Percentiles rank a stretch among this genome's conserved stretches.
phyloP scores from a whole-genome alignment of 345 rosid genomes.

The Laguncularia racemosa region DNA sequence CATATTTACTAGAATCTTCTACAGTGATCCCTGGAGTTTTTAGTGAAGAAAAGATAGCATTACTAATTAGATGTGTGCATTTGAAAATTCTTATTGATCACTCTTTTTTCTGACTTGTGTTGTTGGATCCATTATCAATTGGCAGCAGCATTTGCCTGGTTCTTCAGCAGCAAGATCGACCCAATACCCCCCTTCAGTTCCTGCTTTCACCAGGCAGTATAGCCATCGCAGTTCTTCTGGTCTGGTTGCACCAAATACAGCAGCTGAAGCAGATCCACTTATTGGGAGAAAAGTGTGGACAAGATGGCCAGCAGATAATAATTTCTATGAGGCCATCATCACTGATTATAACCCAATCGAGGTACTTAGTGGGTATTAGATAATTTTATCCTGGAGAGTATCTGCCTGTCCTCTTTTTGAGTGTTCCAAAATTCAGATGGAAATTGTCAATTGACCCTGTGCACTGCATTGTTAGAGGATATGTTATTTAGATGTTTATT shows the following conservation, averaged over 20 bases:
- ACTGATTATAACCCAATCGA: constrained; percentile 70
- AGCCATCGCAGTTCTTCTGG: constrained; percentile 35
- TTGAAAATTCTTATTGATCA: constrained; percentile 3
- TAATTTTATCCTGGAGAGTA: not conserved
- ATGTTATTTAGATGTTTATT: no score
- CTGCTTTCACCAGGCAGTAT: constrained; percentile 48
- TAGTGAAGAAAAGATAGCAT: no score
- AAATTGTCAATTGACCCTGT: no score
- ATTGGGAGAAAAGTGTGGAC: constrained; percentile 96
- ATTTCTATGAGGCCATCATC: constrained; percentile 84
- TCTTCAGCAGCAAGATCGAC: constrained; percentile 30
- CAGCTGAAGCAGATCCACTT: constrained; percentile 44
- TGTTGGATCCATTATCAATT: constrained; percentile 3
- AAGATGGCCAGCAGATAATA: constrained; percentile 94
- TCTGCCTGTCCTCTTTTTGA: not conserved
- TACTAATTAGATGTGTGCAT: not conserved
- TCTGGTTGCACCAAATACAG: constrained; percentile 42
- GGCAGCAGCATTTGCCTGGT: constrained; percentile 30
- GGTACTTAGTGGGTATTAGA: constrained; percentile 28
- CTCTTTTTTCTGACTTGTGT: not conserved
- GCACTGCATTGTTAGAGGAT: no score
- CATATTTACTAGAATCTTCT: no score
- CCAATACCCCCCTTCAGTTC: constrained; percentile 54
- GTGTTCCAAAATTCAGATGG: not conserved
- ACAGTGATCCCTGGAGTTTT: no score